Evolutionary conservation across 2,329 filamentous ascomycete genomes (phyloP), one percentile per base, ranked within the genome.

Genomic region (Ceratocystis harringtonii): DNA sequence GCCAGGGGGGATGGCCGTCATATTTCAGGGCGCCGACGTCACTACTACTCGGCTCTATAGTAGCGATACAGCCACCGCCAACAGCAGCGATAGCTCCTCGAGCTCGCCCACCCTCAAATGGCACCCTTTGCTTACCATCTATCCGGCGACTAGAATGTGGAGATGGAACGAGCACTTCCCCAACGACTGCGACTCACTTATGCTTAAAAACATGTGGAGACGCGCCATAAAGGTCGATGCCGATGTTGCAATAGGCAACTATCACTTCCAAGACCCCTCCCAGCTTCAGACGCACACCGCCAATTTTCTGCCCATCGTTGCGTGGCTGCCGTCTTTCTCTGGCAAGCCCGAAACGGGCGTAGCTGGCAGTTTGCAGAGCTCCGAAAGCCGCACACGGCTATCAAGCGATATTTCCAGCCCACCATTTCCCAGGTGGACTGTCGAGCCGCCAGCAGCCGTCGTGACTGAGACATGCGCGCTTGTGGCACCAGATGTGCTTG

Each of bases 111-210:
- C 52, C 36, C 64, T 48, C 10, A 15, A 22, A 19, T 65, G 44
- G 41, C 57, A 62, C 7, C 64, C 64, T 12, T 32, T 65, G 25
- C 43, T 45, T 15, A 28, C 28, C 17, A 15, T 6, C 44, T 65
- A 65, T 62, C 64, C 58, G 7, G 64, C 64, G 3, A 55, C 28
- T 1, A 57, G 64, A 5, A 52, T 65, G 22, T 65, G 64, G 64
- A 43, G 43, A 12, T 65, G 58, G 64, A 58, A 41, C 41, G 30
- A 61, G 8, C n/a, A 17, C 41, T 5, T 19, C 2, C 44, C 17
- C 5, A n/a, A 17, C 28, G 55, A 65, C 12, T 28, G 44, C 22
- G 12, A 8, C 17, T 25, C 6, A 17, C 3, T 25, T 6, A 4
- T 45, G 19, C 22, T 62, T 19, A 22, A 43, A 19, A 19, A 44